These are phyloP conservation scores for Penicillium sp. DNA, from an alignment of 2,329 filamentous ascomycete genomes.

Conservation along the genomic window DNA sequence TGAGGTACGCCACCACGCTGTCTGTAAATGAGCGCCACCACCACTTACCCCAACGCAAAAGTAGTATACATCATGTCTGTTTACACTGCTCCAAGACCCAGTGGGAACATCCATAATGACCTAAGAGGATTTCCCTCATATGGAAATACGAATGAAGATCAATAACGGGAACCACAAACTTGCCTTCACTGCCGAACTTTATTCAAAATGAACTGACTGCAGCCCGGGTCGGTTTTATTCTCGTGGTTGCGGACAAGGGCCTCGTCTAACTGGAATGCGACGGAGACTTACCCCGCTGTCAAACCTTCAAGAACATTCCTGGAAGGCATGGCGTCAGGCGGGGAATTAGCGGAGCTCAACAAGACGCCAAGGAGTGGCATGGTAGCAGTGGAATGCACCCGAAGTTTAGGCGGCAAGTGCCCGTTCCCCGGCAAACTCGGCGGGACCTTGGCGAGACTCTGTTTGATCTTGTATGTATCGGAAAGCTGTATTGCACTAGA, in stretches of 20 bases:
- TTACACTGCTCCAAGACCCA: not conserved
- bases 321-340: not conserved
- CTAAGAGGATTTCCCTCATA: not conserved
- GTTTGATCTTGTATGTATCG: not conserved
- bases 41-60: not conserved
- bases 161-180: not conserved
- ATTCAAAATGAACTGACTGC: not conserved
- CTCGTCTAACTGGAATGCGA: not conserved
- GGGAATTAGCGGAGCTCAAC: constrained; percentile 4
- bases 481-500: not conserved
- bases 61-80: not conserved
- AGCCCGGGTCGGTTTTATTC: not conserved
- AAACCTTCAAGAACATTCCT: not conserved
- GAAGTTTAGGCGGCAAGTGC: constrained; percentile 3
- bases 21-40: not conserved
- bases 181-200: not conserved
- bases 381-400: not conserved
- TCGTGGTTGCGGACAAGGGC: not conserved
- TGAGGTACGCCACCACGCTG: not conserved
- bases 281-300: not conserved
- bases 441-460: not conserved
- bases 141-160: not conserved
- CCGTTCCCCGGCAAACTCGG: not conserved
- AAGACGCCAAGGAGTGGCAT: not conserved
- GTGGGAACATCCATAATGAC: not conserved